Evolutionary conservation across 1,284 basidiomycete species (phyloP).

Genomic region (Cutaneotrichosporon daszewskae): DNA sequence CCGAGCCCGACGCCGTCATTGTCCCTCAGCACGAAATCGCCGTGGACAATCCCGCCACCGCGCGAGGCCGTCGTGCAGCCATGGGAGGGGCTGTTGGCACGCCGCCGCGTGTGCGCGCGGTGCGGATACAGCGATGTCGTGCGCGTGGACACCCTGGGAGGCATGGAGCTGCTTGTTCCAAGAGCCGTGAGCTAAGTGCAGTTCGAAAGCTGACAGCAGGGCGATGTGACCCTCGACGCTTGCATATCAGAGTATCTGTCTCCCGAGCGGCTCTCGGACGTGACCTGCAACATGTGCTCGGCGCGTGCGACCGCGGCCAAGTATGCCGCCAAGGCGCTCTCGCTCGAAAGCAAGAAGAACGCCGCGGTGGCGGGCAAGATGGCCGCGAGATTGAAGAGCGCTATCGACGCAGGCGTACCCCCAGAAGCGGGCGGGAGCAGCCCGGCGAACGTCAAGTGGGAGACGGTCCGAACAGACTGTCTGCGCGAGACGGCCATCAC

Average conservation of each 20-base stretch:
- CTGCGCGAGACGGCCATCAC: constrained; percentile 33
- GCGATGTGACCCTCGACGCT: constrained; percentile 44
- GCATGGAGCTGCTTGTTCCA: constrained; percentile 45
- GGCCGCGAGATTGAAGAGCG: constrained; percentile 57
- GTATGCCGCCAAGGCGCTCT: constrained; percentile 25
- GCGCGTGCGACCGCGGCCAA: constrained; percentile 40
- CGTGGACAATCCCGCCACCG: not conserved
- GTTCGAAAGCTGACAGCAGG: constrained; percentile 28
- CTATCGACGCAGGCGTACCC: constrained; percentile 51
- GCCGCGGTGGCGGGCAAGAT: constrained; percentile 64
- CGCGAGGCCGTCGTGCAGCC: constrained; percentile 28
- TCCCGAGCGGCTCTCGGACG: constrained; percentile 48
- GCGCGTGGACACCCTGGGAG: constrained; percentile 42
- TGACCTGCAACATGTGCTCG: constrained; percentile 50
- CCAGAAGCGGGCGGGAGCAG: constrained; percentile 4
- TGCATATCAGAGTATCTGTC: constrained; percentile 49
- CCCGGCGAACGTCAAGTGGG: constrained; percentile 31
- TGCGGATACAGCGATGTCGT: constrained; percentile 44
- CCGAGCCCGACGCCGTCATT: not conserved
- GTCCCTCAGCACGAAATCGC: not conserved
- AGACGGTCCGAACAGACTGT: constrained; percentile 30
- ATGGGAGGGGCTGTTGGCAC: constrained; percentile 46
- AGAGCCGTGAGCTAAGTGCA: constrained; percentile 28
- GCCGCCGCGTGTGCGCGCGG: constrained; percentile 37
- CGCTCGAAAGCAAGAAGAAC: constrained; percentile 51